Evolutionary conservation across 495 filamentous ascomycete species (phyloP).

Genomic region (Letharia lupina): DNA sequence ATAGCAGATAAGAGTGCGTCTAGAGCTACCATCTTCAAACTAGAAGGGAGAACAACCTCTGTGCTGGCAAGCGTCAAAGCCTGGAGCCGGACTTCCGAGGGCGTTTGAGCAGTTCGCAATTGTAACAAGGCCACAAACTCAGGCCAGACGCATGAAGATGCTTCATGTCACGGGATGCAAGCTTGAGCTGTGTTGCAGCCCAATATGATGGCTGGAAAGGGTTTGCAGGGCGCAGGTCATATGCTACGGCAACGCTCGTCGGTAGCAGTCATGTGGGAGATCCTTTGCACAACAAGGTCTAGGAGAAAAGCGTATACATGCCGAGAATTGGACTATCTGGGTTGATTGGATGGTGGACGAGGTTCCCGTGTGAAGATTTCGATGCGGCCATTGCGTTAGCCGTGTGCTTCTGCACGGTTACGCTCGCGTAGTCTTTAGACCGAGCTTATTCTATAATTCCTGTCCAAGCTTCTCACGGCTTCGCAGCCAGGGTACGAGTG

Average conservation of each 20-base stretch:
- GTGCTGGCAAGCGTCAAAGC: slow-evolving; percentile 19
- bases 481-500: slow-evolving; percentile 3
- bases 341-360: not conserved
- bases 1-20: slow-evolving; percentile 11
- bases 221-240: not conserved
- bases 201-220: not conserved
- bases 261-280: slow-evolving; percentile 1
- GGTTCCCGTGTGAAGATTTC: not conserved
- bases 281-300: slow-evolving; percentile 8
- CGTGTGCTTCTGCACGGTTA: slow-evolving; percentile 9
- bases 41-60: slow-evolving; percentile 10
- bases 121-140: not conserved
- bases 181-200: slow-evolving; percentile 13
- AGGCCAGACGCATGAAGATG: not conserved
- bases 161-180: slow-evolving; percentile 8
- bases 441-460: slow-evolving; percentile 8
- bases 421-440: not conserved
- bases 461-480: slow-evolving; percentile 10
- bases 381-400: slow-evolving; percentile 1
- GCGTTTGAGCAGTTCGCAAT: slow-evolving; percentile 4
- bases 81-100: slow-evolving; percentile 1
- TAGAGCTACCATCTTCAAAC: slow-evolving; percentile 11
- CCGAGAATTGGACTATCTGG: not conserved
- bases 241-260: not conserved
- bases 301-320: not conserved